A percentile compares a stretch with the other conserved stretches of the same genome.
phyloP scores from a whole-genome alignment of 257 asterid species.

The Solanum arcanum region DNA sequence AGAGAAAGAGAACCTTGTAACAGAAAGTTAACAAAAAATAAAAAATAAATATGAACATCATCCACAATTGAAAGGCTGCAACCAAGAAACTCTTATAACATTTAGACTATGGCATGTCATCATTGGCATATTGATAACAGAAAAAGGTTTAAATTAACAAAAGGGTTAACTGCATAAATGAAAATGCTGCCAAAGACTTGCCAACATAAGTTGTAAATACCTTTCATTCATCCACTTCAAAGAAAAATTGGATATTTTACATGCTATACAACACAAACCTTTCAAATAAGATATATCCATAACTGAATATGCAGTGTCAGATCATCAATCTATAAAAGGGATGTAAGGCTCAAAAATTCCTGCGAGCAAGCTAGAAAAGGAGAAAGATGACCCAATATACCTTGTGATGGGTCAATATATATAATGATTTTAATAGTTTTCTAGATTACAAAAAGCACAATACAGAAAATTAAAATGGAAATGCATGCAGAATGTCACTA shows the following conservation, averaged over 20 bases:
- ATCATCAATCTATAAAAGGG: neutral
- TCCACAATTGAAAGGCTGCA: neutral
- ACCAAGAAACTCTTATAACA: neutral
- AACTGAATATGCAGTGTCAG: neutral
- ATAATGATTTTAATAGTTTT: neutral
- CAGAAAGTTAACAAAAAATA: neutral
- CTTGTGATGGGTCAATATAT: neutral
- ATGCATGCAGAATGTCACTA: neutral
- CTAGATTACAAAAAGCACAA: neutral
- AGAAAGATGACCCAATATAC: neutral
- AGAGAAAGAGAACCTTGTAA: neutral
- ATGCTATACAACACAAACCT: neutral
- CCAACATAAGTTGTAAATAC: neutral
- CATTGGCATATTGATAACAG: neutral
- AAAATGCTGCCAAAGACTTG: neutral
- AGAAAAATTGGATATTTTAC: neutral
- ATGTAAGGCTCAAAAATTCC: neutral
- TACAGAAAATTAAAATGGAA: neutral
- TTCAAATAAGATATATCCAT: neutral
- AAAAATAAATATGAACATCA: neutral
- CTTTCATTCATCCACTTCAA: neutral
- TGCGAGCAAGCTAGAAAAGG: neutral
- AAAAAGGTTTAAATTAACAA: neutral
- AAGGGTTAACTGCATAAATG: neutral
- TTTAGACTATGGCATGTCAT: neutral